A percentile compares a stretch with the other conserved stretches of the same genome.
Conservation (phyloP, 2,329 filamentous ascomycete species). For the Amylocarpus encephaloides region DNA sequence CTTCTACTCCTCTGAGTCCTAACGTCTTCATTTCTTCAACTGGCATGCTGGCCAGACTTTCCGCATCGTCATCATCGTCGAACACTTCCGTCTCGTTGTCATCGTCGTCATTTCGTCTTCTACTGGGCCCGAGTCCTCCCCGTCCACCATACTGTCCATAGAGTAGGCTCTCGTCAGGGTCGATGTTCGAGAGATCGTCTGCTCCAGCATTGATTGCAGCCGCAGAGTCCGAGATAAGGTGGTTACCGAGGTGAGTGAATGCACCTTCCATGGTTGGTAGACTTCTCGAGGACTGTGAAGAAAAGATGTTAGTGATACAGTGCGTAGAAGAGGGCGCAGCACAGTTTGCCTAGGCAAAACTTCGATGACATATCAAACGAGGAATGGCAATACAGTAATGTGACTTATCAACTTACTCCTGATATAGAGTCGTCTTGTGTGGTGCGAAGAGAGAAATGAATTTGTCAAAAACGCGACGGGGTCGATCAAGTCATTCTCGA, state of each 20-base stretch:
- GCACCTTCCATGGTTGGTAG: conserved; percentile 66
- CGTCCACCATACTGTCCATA: conserved; percentile 62
- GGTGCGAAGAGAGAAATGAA: conserved; percentile 22
- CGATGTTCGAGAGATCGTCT: conserved; percentile 66
- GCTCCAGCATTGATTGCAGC: conserved; percentile 77
- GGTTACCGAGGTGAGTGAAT: conserved; percentile 83
- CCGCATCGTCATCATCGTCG: conserved; percentile 74
- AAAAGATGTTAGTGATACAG: conserved; percentile 5
- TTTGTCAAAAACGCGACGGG: conserved; percentile 20
- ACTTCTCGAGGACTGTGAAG: conserved; percentile 13
- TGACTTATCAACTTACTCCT: conserved; percentile 12
- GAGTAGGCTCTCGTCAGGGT: conserved; percentile 74
- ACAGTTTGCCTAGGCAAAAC: neutral
- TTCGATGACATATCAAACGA: neutral
- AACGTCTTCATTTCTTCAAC: conserved; percentile 67
- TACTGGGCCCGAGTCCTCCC: conserved; percentile 41
- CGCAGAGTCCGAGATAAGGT: conserved; percentile 76
- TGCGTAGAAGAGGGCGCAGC: neutral
- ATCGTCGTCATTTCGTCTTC: conserved; percentile 74
- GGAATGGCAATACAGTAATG: neutral
- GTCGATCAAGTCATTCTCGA: conserved; percentile 30
- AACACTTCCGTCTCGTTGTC: conserved; percentile 81
- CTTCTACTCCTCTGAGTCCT: conserved; percentile 56
- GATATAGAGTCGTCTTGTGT: conserved; percentile 28
- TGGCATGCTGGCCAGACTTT: conserved; percentile 71